Conservation (phyloP, 2,329 filamentous ascomycete genomes). For the Fusarium pseudoanthophilum region DNA sequence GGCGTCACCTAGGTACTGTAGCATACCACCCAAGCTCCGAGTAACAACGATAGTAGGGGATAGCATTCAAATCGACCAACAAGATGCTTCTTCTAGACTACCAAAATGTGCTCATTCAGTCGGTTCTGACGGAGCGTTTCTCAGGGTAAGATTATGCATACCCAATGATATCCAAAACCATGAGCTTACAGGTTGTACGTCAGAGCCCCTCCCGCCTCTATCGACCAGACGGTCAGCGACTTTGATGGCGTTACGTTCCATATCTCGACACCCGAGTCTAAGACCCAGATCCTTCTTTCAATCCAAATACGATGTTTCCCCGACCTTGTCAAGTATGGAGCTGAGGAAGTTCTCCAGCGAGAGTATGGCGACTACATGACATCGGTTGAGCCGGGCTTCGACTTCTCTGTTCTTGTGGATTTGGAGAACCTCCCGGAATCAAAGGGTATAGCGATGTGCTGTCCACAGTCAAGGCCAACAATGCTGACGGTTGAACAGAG, state of each 20-base stretch:
- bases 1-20: constrained; percentile 48
- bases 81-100: constrained; percentile 96
- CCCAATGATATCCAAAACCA: constrained; percentile 14
- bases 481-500: constrained; percentile 61
- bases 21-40: constrained; percentile 48
- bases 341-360: constrained; percentile 87
- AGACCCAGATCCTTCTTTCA: constrained; percentile 94
- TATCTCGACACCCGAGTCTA: constrained; percentile 93
- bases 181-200: constrained; percentile 54
- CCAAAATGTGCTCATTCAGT: constrained; percentile 97
- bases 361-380: constrained; percentile 96
- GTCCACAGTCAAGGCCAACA: not conserved
- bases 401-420: constrained; percentile 94
- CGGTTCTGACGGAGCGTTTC: constrained; percentile 94
- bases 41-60: constrained; percentile 44
- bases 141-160: constrained; percentile 70
- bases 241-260: constrained; percentile 99
- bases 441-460: constrained; percentile 65
- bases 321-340: constrained; percentile 93
- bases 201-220: constrained; percentile 85
- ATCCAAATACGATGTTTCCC: constrained; percentile 94
- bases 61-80: constrained; percentile 43
- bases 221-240: constrained; percentile 98
- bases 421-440: constrained; percentile 85
- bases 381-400: constrained; percentile 86